Base-by-base conservation (phyloP, 2,329 filamentous ascomycete species). In the Rutstroemia sp. region DNA sequence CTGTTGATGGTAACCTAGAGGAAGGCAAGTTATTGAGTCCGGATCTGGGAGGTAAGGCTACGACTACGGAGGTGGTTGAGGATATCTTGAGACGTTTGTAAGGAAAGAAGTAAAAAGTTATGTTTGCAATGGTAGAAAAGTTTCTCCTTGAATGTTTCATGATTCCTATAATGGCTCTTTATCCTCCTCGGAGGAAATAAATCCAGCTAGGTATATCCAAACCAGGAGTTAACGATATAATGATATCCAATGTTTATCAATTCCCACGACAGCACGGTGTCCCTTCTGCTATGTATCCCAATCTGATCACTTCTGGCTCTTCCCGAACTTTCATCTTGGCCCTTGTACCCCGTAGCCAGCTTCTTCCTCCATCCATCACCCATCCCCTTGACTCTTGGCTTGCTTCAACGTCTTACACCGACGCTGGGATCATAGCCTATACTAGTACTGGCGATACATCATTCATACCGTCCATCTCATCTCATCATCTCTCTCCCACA, bases 1-100 rank as follows among this genome's bases (percentile, higher is more conserved):
- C 94, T 21, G 91, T 97, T 23, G 94, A 99, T 73, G 91, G 78
- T 45, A 95, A 94, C 71, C 76, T 99, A 37, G 87, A 87, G 71
- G 91, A 94, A 69, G 92, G 85, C 60, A 86, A 80, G 75, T 77
- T 92, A 61, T 73, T 97, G 62, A 94, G 83, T 69, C 94, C 94
- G 19, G 94, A 99, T 70, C 79, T 99, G 70, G 92, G 94, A 53
- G 94, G 94, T 47, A 87, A 79, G 66, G 89, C 92, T 49, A 88
- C 81, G 63, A 97, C 94, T 4, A 81, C 89, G 65, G 83, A 97
- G 75, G 90, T 97, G 34, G 77, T 96, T 48, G 79, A 88, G 67
- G 92, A 97, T 73, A 87, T 97, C 51, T 79, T 96, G 63, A 88
- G 78, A 78, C 83, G 88, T 68, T 72, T 96, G 74, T 96, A 87